Conservation (phyloP, 768 basidiomycete species). For the Lepiota venenata region DNA sequence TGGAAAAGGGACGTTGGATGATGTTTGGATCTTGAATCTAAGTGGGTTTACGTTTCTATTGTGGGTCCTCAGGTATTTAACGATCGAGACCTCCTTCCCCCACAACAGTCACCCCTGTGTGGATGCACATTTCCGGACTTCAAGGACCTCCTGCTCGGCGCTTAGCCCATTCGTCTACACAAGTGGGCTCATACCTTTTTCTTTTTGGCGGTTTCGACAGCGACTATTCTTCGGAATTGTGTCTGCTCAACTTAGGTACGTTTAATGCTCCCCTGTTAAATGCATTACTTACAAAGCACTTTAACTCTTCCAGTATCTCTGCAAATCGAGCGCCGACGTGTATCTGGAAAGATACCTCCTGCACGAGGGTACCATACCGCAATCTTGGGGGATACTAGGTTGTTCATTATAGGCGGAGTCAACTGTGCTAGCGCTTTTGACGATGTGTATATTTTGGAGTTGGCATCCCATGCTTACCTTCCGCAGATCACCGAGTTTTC, state of each 20-base stretch:
- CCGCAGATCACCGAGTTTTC: slow-evolving; percentile 83
- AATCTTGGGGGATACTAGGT: slow-evolving; percentile 74
- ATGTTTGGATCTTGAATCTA: slow-evolving; percentile 83
- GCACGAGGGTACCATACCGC: slow-evolving; percentile 87
- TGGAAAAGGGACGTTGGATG: slow-evolving; percentile 81
- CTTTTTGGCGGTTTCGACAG: slow-evolving; percentile 88
- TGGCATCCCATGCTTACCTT: slow-evolving; percentile 83
- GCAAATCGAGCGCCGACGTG: slow-evolving; percentile 68
- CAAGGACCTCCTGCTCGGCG: slow-evolving; percentile 39
- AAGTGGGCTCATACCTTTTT: slow-evolving; percentile 90
- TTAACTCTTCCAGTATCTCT: slow-evolving; percentile 58
- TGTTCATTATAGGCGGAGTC: slow-evolving; percentile 87
- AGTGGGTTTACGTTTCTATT: slow-evolving; percentile 46
- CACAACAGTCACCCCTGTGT: neutral
- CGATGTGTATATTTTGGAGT: slow-evolving; percentile 82
- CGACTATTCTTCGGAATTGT: slow-evolving; percentile 65
- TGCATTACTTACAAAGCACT: neutral
- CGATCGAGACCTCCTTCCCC: neutral
- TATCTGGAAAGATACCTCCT: slow-evolving; percentile 65
- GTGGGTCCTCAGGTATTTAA: neutral
- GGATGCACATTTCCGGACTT: neutral
- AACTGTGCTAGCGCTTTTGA: slow-evolving; percentile 83
- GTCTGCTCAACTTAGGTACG: slow-evolving; percentile 84
- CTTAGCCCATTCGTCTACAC: slow-evolving; percentile 82
- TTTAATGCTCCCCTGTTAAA: neutral